Percentiles rank a stretch among this genome's conserved stretches.
Conservation (phyloP, 2,329 filamentous ascomycete species). For the Ciborinia camelliae region DNA sequence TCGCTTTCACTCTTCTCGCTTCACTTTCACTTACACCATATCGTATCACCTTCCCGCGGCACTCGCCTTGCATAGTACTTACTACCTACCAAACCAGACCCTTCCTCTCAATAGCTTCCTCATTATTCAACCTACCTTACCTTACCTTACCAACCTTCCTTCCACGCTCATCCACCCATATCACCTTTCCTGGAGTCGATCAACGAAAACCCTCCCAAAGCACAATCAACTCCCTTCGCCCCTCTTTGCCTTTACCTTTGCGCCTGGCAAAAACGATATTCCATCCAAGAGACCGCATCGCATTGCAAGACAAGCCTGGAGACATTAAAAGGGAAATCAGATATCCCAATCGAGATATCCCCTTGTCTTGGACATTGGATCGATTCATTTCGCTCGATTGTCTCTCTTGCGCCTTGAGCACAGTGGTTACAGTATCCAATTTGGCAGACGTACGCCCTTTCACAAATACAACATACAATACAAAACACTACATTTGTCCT, state of each 20-base stretch:
- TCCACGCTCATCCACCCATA: not conserved
- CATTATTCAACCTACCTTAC: not conserved
- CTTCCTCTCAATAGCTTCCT: not conserved
- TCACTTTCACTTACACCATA: not conserved
- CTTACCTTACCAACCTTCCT: too few relatives aligned
- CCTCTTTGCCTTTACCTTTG: not conserved
- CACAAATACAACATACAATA: slow-evolving; percentile 1
- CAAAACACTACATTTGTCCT: not conserved
- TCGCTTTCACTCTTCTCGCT: not conserved
- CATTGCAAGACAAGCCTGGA: not conserved
- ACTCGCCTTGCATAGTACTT: not conserved
- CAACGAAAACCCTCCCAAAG: not conserved
- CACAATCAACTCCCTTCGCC: not conserved
- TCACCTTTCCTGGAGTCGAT: not conserved
- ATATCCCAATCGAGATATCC: not conserved
- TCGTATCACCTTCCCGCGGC: not conserved
- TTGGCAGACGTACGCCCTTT: slow-evolving; percentile 11
- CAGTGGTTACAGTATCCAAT: slow-evolving; percentile 2
- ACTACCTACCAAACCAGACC: not conserved
- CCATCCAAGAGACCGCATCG: not conserved
- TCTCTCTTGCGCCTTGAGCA: slow-evolving; percentile 6
- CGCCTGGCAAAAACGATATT: not conserved
- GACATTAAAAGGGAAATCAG: not conserved
- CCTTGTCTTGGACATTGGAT: not conserved
- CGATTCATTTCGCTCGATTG: not conserved